Conservation (phyloP, 1,284 basidiomycete genomes). For the Coriolopsis trogii region DNA sequence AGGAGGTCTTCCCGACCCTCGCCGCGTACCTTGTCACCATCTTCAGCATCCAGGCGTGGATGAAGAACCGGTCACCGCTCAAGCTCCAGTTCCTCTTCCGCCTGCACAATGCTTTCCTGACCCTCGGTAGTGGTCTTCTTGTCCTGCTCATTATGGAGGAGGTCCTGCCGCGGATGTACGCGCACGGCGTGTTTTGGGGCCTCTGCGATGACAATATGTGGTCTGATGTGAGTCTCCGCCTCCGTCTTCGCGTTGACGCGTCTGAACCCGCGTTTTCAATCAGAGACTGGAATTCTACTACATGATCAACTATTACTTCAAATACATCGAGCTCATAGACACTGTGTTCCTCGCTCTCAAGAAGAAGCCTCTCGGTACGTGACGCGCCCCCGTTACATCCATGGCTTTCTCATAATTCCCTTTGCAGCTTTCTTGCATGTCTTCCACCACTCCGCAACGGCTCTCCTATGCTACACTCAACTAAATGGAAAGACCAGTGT, state of each 20-base stretch:
- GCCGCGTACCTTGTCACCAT: slow-evolving; percentile 86
- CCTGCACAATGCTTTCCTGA: slow-evolving; percentile 90
- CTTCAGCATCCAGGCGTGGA: slow-evolving; percentile 85
- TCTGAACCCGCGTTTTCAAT: background rate
- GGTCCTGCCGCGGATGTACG: slow-evolving; percentile 77
- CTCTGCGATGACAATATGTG: slow-evolving; percentile 83
- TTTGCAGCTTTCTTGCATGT: slow-evolving; percentile 91
- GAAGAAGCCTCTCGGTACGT: slow-evolving; percentile 93
- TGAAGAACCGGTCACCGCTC: slow-evolving; percentile 76
- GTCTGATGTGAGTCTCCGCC: slow-evolving; percentile 68
- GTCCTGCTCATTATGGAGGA: slow-evolving; percentile 91
- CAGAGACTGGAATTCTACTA: slow-evolving; percentile 91
- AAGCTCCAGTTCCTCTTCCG: slow-evolving; percentile 91
- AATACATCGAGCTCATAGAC: slow-evolving; percentile 93
- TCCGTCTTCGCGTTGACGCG: slow-evolving; percentile 8
- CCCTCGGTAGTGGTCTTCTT: slow-evolving; percentile 79
- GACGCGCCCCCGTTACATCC: slow-evolving; percentile 1
- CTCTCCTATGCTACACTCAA: slow-evolving; percentile 92
- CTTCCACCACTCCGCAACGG: slow-evolving; percentile 99
- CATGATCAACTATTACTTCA: slow-evolving; percentile 98
- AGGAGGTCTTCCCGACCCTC: slow-evolving; percentile 73
- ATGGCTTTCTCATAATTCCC: slow-evolving; percentile 3
- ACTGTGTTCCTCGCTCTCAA: slow-evolving; percentile 97
- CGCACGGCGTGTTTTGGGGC: slow-evolving; percentile 72
- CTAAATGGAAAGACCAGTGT: slow-evolving; percentile 92